A percentile compares a stretch with the other conserved stretches of the same genome.
Evolutionary conservation across 169 alveolate species (phyloP).

Genomic region (Babesia sp.): DNA sequence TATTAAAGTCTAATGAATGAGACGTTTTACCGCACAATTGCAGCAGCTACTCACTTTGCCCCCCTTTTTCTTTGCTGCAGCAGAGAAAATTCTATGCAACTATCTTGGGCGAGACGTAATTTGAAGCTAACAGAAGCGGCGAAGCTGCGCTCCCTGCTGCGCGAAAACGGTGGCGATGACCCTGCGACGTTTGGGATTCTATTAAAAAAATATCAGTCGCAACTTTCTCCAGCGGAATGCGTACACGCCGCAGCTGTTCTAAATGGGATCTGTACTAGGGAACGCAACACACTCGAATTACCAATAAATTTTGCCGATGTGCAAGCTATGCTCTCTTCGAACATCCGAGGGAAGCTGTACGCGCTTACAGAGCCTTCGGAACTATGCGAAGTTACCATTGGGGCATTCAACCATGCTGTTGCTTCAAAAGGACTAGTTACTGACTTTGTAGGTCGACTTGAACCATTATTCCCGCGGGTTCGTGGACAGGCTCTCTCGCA

Average conservation of each 20-base stretch:
- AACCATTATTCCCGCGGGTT: constrained; percentile 23
- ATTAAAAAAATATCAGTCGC: constrained; percentile 1
- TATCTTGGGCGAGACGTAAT: not conserved
- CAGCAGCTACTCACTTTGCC: too few species aligned
- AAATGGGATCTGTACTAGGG: not conserved
- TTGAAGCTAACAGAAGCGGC: constrained; percentile 2
- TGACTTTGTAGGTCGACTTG: constrained; percentile 55
- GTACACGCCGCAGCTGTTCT: constrained; percentile 35
- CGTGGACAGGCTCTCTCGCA: constrained; percentile 10
- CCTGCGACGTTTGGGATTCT: not conserved
- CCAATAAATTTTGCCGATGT: not conserved
- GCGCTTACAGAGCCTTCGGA: constrained; percentile 48
- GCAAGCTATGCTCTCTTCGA: not conserved
- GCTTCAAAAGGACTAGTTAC: constrained; percentile 8
- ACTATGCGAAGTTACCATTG: constrained; percentile 23
- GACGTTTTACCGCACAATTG: too few species aligned
- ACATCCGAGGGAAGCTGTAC: constrained; percentile 53
- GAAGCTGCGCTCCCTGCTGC: constrained; percentile 28
- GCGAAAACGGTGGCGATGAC: not conserved
- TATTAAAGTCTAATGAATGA: too few species aligned
- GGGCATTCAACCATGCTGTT: constrained; percentile 2
- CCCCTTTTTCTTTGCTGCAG: too few species aligned
- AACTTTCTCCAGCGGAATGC: constrained; percentile 38
- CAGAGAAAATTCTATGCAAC: constrained; percentile 6
- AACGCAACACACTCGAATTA: not conserved